These are phyloP conservation scores for Citrus medica DNA, from an alignment of 345 rosid genomes.

Conservation along the genomic window DNA sequence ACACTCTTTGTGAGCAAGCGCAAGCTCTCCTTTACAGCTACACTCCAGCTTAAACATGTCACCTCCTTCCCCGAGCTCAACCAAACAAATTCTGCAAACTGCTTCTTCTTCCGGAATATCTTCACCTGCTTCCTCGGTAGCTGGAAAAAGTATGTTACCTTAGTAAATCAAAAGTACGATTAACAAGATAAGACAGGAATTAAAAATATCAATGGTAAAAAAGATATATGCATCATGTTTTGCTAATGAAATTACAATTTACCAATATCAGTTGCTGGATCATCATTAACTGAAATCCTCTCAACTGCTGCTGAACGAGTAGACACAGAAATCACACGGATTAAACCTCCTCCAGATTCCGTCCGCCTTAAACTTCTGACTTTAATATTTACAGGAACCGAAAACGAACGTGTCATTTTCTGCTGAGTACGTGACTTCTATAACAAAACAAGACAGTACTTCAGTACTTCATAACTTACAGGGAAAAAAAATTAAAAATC, in stretches of 20 bases:
- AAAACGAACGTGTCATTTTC: conserved; percentile 45
- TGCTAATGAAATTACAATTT: not conserved
- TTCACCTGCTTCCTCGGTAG: conserved; percentile 35
- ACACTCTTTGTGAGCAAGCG: conserved; percentile 65
- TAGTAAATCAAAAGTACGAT: not conserved
- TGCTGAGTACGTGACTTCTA: conserved; percentile 35
- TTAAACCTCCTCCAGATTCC: conserved; percentile 43
- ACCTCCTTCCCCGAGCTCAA: conserved; percentile 56
- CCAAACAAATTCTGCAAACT: conserved; percentile 59
- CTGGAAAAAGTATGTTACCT: conserved; percentile 14
- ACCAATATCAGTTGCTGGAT: conserved; percentile 30
- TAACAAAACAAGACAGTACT: not conserved
- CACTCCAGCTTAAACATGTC: conserved; percentile 60
- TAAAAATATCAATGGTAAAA: not conserved
- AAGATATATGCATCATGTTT: not conserved
- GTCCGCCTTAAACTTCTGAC: conserved; percentile 35
- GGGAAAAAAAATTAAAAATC: not conserved
- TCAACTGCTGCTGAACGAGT: conserved; percentile 25
- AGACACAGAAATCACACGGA: conserved; percentile 46
- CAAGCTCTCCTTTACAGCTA: conserved; percentile 66
- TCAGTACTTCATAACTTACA: not conserved
- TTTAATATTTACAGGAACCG: conserved; percentile 50
- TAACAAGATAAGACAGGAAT: not conserved
- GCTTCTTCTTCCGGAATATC: conserved; percentile 66
- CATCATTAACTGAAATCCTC: conserved; percentile 21